Conservation (phyloP, 352 stramenopile species). For the Globisporangium nunn region DNA sequence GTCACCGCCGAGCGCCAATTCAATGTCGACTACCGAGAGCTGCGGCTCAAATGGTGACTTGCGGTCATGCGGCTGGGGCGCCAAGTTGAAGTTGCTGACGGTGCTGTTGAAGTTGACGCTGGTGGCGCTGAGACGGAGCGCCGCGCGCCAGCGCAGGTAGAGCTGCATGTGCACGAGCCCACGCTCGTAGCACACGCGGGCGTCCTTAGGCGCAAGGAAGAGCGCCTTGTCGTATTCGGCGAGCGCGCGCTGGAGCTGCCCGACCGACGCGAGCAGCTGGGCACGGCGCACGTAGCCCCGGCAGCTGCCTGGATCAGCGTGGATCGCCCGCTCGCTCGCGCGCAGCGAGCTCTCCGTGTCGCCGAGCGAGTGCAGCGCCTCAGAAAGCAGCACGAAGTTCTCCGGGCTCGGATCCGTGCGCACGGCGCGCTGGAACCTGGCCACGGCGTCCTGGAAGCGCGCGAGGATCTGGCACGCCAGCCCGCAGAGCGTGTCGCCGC, state of each 20-base stretch:
- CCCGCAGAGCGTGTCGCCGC: conserved; percentile 48
- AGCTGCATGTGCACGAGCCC: conserved; percentile 68
- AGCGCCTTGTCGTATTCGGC: conserved; percentile 62
- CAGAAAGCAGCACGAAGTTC: conserved; percentile 72
- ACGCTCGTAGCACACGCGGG: conserved; percentile 62
- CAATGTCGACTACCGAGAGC: conserved; percentile 39
- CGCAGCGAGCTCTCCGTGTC: conserved; percentile 74
- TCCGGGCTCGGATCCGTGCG: conserved; percentile 52
- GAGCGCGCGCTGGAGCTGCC: conserved; percentile 38
- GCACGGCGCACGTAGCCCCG: conserved; percentile 59
- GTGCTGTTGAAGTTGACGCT: too few relatives aligned
- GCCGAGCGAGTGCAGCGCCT: conserved; percentile 71
- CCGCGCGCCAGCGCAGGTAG: conserved; percentile 52
- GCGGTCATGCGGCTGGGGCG: background rate
- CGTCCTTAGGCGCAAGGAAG: conserved; percentile 47
- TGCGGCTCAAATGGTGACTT: conserved; percentile 35
- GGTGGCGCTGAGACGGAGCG: background rate
- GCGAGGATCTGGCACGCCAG: conserved; percentile 64
- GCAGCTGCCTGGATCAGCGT: conserved; percentile 44
- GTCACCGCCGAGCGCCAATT: conserved; percentile 28
- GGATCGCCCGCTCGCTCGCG: conserved; percentile 68
- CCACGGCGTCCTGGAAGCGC: conserved; percentile 54
- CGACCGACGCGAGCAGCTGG: conserved; percentile 49
- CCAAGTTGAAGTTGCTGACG: background rate
- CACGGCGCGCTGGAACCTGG: conserved; percentile 56